Evolutionary conservation across 2,329 filamentous ascomycete genomes (phyloP).

Genomic region (Cladophialophora bantiana): DNA sequence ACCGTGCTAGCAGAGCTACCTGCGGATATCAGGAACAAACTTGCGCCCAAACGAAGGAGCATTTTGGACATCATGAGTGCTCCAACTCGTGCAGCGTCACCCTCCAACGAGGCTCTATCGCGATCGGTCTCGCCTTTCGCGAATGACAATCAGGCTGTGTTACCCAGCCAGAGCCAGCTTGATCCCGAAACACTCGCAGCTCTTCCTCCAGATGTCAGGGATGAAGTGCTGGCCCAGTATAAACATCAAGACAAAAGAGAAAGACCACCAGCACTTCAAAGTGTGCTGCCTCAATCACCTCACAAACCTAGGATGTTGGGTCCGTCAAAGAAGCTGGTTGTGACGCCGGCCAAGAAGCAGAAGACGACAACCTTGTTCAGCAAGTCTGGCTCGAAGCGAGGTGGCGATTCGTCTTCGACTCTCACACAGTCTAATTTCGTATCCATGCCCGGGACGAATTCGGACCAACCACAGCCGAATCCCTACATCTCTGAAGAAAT

Average conservation of each 20-base stretch:
- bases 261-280: slow-evolving; percentile 42
- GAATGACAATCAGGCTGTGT: slow-evolving; percentile 45
- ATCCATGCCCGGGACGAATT: slow-evolving; percentile 41
- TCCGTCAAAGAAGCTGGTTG: slow-evolving; percentile 52
- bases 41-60: slow-evolving; percentile 65
- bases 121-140: slow-evolving; percentile 46
- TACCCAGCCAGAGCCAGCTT: slow-evolving; percentile 75
- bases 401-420: slow-evolving; percentile 63
- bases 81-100: slow-evolving; percentile 11
- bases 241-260: slow-evolving; percentile 48
- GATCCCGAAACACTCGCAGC: slow-evolving; percentile 84
- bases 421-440: slow-evolving; percentile 78
- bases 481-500: slow-evolving; percentile 50
- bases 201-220: slow-evolving; percentile 83
- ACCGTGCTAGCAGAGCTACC: slow-evolving; percentile 84
- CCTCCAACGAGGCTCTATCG: slow-evolving; percentile 39
- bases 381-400: slow-evolving; percentile 58
- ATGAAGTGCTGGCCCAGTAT: slow-evolving; percentile 81
- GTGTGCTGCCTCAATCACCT: slow-evolving; percentile 62
- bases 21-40: slow-evolving; percentile 77
- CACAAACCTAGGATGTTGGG: slow-evolving; percentile 50
- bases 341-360: slow-evolving; percentile 72
- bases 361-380: slow-evolving; percentile 47
- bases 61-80: slow-evolving; percentile 31
- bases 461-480: slow-evolving; percentile 36